A percentile compares a stretch with the other conserved stretches of the same genome.
These are phyloP conservation scores for Monilinia fructicola DNA, from an alignment of 2,329 filamentous ascomycete genomes.

Conservation along the genomic window DNA sequence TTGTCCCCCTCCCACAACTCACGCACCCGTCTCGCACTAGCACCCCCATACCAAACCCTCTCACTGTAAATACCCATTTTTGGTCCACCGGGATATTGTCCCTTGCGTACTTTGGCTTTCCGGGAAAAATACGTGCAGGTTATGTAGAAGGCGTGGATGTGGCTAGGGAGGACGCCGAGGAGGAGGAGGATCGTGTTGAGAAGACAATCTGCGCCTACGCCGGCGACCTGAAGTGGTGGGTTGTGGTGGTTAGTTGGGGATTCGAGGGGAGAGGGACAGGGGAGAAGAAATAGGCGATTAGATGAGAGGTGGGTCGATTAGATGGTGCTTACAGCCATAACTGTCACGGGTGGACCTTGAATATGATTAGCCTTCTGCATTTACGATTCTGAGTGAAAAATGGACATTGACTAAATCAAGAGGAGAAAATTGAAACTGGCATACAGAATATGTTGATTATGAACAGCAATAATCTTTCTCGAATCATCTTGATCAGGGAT, in stretches of 20 bases:
- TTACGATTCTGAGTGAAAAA: not conserved
- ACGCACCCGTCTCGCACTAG: slow-evolving; percentile 28
- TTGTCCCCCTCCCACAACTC: slow-evolving; percentile 28
- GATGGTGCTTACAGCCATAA: slow-evolving; percentile 27
- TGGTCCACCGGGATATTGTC: slow-evolving; percentile 51
- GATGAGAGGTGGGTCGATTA: slow-evolving; percentile 10
- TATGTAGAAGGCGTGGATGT: slow-evolving; percentile 40
- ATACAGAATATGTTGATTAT: slow-evolving; percentile 35
- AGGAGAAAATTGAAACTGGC: not conserved
- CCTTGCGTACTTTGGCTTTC: slow-evolving; percentile 55
- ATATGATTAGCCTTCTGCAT: not conserved
- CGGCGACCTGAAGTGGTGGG: slow-evolving; percentile 26
- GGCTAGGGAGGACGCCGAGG: slow-evolving; percentile 35
- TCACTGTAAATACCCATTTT: slow-evolving; percentile 72
- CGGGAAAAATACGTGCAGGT: slow-evolving; percentile 81
- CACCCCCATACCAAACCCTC: slow-evolving; percentile 65
- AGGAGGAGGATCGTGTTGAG: slow-evolving; percentile 35
- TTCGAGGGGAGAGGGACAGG: not conserved
- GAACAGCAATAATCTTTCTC: slow-evolving; percentile 27
- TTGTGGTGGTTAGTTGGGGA: not conserved
- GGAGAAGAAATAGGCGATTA: not conserved
- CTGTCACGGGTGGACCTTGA: slow-evolving; percentile 33
- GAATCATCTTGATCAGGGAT: slow-evolving; percentile 22
- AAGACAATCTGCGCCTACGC: slow-evolving; percentile 30
- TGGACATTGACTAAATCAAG: not conserved